phyloP scores from a whole-genome alignment of 116 monocot species.

The Posidonia oceanica region DNA sequence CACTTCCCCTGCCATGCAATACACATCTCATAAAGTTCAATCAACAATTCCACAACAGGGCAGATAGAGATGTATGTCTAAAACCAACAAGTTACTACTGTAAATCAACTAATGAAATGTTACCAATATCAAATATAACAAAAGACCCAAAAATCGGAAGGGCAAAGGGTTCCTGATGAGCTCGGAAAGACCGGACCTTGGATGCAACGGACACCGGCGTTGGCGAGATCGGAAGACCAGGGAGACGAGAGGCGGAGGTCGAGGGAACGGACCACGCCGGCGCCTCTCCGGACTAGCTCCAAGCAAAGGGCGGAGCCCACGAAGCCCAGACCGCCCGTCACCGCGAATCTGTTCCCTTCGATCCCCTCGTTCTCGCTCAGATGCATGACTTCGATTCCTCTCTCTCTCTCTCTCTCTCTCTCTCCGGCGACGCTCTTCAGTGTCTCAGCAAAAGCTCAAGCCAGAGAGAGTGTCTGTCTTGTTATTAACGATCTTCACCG shows the following conservation, averaged over 20 bases:
- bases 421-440: too few species aligned
- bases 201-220: slow-evolving; percentile 45
- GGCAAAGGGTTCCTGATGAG: not conserved
- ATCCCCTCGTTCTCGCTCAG: slow-evolving; percentile 91
- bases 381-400: slow-evolving; percentile 34
- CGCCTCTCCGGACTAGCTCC: slow-evolving; percentile 69
- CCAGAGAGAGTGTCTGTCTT: too few species aligned
- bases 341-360: slow-evolving; percentile 55
- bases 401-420: not conserved
- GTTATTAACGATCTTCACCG: too few species aligned
- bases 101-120: too few species aligned
- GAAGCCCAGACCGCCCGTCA: slow-evolving; percentile 91
- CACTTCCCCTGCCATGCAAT: slow-evolving; percentile 56
- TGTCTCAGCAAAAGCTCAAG: too few species aligned
- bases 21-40: too few species aligned
- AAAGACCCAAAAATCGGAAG: not conserved
- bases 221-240: slow-evolving; percentile 49
- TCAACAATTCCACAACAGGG: too few species aligned
- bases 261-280: slow-evolving; percentile 73
- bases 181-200: slow-evolving; percentile 34
- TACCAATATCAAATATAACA: too few species aligned
- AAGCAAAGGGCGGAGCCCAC: slow-evolving; percentile 80
- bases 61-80: too few species aligned
- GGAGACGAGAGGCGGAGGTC: slow-evolving; percentile 55
- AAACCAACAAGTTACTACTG: too few species aligned